Conservation (phyloP, 306 rosid species). For the Pyrus communis region DNA sequence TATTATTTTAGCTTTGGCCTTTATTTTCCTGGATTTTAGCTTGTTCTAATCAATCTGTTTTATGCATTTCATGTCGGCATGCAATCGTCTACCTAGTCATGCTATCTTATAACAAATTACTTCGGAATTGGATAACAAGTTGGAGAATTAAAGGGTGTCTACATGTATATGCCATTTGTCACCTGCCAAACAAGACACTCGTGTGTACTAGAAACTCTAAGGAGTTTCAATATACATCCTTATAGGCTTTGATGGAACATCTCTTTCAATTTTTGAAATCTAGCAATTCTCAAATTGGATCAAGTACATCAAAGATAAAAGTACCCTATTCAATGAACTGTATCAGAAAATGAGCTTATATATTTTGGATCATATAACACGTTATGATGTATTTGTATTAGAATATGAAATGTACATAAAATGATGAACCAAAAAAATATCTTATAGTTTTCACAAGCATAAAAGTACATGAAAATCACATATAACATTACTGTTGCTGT, state of each 20-base stretch:
- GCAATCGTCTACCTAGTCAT: slow-evolving; percentile 30
- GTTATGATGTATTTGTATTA: background rate
- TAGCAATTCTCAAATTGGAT: background rate
- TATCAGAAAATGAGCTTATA: background rate
- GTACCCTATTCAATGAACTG: background rate
- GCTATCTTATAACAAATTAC: slow-evolving; percentile 15
- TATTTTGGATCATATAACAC: background rate
- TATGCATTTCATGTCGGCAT: background rate
- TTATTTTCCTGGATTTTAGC: background rate
- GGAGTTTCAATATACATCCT: background rate
- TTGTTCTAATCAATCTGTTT: slow-evolving; percentile 19
- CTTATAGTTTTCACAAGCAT: background rate
- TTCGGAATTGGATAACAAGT: background rate
- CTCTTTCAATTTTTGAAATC: background rate
- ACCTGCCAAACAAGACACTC: slow-evolving; percentile 23
- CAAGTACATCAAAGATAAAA: background rate
- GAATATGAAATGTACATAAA: background rate
- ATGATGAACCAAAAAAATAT: background rate
- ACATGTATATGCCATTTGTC: slow-evolving; percentile 39
- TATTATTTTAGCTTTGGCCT: background rate
- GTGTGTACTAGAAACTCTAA: slow-evolving; percentile 8
- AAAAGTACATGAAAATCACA: background rate
- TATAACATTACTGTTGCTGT: background rate
- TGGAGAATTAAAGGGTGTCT: slow-evolving; percentile 32
- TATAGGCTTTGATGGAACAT: background rate